A percentile compares a stretch with the other conserved stretches of the same genome.
These are phyloP conservation scores for Candida vaughaniae DNA, from an alignment of 805 yeast species.

Conservation along the genomic window DNA sequence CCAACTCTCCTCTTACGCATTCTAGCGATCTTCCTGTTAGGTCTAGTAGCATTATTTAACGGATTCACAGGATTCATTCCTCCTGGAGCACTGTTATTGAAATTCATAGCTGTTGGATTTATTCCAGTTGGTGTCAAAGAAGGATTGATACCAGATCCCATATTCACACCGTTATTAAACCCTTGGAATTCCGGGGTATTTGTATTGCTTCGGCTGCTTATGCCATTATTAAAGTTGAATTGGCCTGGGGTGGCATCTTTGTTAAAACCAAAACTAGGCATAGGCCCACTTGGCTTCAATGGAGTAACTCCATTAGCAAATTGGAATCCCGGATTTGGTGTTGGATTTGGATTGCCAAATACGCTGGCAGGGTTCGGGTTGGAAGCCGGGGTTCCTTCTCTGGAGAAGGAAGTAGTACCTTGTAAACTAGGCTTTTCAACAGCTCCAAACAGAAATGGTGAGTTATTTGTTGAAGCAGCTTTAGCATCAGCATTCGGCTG, in stretches of 20 bases:
- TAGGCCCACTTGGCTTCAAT: slow-evolving; percentile 8
- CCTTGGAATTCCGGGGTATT: slow-evolving; percentile 6
- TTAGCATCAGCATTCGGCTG: too few species aligned
- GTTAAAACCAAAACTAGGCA: slow-evolving; percentile 7
- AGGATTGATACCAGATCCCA: neutral
- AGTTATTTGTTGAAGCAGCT: neutral
- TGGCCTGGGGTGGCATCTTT: slow-evolving; percentile 7
- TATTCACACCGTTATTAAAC: neutral
- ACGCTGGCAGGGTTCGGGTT: neutral
- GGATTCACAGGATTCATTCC: neutral
- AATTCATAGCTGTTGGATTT: neutral
- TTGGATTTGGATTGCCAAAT: neutral
- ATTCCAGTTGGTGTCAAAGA: neutral
- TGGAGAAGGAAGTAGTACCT: slow-evolving; percentile 20
- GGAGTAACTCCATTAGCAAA: slow-evolving; percentile 15
- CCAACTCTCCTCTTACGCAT: slow-evolving; percentile 30
- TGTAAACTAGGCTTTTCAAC: slow-evolving; percentile 28
- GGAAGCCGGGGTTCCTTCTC: slow-evolving; percentile 8
- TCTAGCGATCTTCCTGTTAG: slow-evolving; percentile 30
- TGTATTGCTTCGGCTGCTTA: slow-evolving; percentile 4
- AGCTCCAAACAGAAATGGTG: slow-evolving; percentile 23
- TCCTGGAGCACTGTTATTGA: neutral
- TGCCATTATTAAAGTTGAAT: neutral
- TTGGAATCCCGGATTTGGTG: neutral
- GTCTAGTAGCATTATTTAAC: slow-evolving; percentile 4